Evolutionary conservation across 202 grass and related monocot species (phyloP), one percentile per base, ranked within the genome.

Genomic region (Saccharum hybrid): DNA sequence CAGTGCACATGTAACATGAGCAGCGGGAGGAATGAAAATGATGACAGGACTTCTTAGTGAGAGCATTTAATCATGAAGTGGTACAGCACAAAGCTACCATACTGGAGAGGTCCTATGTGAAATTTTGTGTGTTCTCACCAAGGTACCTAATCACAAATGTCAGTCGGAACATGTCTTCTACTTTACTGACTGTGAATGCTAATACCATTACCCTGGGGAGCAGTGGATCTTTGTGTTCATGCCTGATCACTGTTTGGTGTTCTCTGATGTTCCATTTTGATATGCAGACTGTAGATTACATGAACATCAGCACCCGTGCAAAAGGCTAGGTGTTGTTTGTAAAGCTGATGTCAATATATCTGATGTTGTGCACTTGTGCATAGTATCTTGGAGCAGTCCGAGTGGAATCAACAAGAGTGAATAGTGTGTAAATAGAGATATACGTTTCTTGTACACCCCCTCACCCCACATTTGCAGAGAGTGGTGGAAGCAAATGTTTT

Each of bases 351-450:
- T 63, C n/a, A 39, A 54, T 77, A 73, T 59, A 71, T 85, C 13
- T 66, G 59, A 66, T 73, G 66, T 18, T 82, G 65, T 82, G 83
- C 67, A 82, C 72, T 18, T 82, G 65, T 82, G 83, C 67, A 82
- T 77, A 85, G 82, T 82, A 26, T 77, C 36, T 78, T 70, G 73
- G 75, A 78, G 49, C 59, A 78, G 30, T 65, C 10, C 30, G 59
- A 66, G 48, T 82, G 66, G 21, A 78, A 61, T 12, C 59, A 69
- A 23, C 41, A 66, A 60, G 46, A 67, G 19, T 77, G 73, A 52
- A 78, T 63, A 78, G 8, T 78, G 60, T 78, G 74, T 78, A 74
- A 23, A 82, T 78, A 73, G 37, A 66, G n/a, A 38, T 26, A n/a
- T n/a, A 45, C 11, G 2, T 22, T 10, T 59, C 38, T 67, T 51